A percentile compares a stretch with the other conserved stretches of the same genome.
Evolutionary conservation across 1,284 basidiomycete genomes (phyloP).

Genomic region (Polyporus tsugae): DNA sequence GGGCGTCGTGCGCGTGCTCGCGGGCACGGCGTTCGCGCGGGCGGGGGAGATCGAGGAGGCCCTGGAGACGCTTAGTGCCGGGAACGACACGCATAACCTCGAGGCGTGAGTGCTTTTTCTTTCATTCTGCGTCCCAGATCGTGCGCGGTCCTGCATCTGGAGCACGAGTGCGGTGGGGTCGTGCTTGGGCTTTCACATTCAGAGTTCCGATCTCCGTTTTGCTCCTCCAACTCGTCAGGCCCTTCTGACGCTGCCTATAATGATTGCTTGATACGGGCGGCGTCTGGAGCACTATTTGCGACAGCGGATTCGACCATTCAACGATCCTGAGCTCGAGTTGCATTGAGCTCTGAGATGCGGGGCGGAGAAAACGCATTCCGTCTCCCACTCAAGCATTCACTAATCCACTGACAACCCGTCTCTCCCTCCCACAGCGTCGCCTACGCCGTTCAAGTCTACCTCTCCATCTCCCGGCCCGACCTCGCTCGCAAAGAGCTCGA

Average conservation of each 20-base stretch:
- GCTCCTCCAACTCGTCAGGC: background rate
- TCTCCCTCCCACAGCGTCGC: constrained; percentile 68
- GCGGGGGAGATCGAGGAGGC: constrained; percentile 92
- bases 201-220: background rate
- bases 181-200: background rate
- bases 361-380: too few relatives aligned
- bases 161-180: too few relatives aligned
- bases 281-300: too few relatives aligned
- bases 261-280: too few relatives aligned
- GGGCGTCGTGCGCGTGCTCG: constrained; percentile 78
- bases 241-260: too few relatives aligned
- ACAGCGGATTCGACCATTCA: too few relatives aligned
- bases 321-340: too few relatives aligned
- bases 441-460: constrained; percentile 83
- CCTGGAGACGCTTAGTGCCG: constrained; percentile 82
- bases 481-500: constrained; percentile 88
- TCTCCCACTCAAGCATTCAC: too few relatives aligned
- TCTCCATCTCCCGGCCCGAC: constrained; percentile 85
- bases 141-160: too few relatives aligned
- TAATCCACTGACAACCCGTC: background rate
- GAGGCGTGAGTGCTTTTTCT: constrained; percentile 74
- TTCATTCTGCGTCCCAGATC: constrained; percentile 14
- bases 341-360: too few relatives aligned
- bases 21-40: constrained; percentile 84
- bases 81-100: constrained; percentile 76